Evolutionary conservation across 2,329 filamentous ascomycete genomes (phyloP).

Genomic region (Claviceps sp.): DNA sequence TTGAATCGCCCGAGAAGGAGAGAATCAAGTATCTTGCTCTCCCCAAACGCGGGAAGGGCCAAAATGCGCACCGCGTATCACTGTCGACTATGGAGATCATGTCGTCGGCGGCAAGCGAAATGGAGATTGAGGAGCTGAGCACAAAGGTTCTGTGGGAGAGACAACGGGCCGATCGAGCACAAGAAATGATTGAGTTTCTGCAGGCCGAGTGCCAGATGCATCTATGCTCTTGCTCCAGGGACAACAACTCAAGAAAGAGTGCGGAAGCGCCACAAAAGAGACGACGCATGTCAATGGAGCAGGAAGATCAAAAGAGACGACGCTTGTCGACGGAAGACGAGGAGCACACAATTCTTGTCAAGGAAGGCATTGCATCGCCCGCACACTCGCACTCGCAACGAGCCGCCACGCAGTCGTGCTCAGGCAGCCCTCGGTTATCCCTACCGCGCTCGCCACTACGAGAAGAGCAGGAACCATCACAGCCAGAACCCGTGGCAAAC

Average conservation of each 20-base stretch:
- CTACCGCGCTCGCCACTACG: not conserved
- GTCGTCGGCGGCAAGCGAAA: conserved; percentile 41
- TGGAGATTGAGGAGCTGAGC: conserved; percentile 44
- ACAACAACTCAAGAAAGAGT: conserved; percentile 9
- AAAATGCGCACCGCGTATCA: conserved; percentile 30
- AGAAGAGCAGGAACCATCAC: not conserved
- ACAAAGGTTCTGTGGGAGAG: conserved; percentile 43
- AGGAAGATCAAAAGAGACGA: not conserved
- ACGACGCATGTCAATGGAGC: conserved; percentile 6
- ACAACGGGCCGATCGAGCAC: conserved; percentile 52
- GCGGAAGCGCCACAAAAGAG: conserved; percentile 9
- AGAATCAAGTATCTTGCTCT: conserved; percentile 10
- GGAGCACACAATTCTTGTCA: conserved; percentile 18
- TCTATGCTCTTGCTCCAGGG: conserved; percentile 47
- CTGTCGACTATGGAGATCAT: conserved; percentile 35
- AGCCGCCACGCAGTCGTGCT: conserved; percentile 3
- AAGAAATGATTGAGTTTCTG: conserved; percentile 64
- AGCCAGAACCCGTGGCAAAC: not conserved
- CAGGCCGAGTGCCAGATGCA: conserved; percentile 60
- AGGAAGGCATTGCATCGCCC: conserved; percentile 19
- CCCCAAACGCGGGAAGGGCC: conserved; percentile 16
- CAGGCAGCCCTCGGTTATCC: not conserved
- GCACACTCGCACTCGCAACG: conserved; percentile 15
- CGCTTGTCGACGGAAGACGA: conserved; percentile 5
- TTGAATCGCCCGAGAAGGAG: conserved; percentile 45